Percentiles rank a stretch among this genome's conserved stretches.
Evolutionary conservation across 768 basidiomycete genomes (phyloP).

Genomic region (Podaxis sp.): DNA sequence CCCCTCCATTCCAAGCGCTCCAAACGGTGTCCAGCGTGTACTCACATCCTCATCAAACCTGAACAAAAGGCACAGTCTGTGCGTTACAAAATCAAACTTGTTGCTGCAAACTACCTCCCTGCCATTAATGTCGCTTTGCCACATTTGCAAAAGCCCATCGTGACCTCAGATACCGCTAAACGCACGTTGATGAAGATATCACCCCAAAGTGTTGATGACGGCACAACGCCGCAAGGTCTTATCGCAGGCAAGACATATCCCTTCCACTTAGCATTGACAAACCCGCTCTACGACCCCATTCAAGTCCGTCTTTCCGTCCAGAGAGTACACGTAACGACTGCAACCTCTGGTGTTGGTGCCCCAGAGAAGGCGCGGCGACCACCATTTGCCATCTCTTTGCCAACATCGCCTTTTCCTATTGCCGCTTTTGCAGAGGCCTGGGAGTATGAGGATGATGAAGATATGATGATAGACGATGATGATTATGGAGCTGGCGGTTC

Average conservation of each 20-base stretch:
- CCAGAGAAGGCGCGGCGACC: slow-evolving; percentile 61
- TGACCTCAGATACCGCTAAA: slow-evolving; percentile 36
- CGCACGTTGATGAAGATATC: slow-evolving; percentile 38
- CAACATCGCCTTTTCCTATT: slow-evolving; percentile 74
- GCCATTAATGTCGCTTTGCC: slow-evolving; percentile 74
- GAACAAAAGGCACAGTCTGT: slow-evolving; percentile 96
- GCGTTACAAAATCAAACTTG: slow-evolving; percentile 96
- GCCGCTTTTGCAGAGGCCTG: slow-evolving; percentile 94
- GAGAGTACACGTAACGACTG: slow-evolving; percentile 52
- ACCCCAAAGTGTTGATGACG: slow-evolving; percentile 39
- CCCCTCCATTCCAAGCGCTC: slow-evolving; percentile 92
- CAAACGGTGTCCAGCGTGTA: slow-evolving; percentile 92
- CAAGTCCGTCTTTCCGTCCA: slow-evolving; percentile 85
- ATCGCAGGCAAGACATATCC: slow-evolving; percentile 80
- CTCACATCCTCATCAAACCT: slow-evolving; percentile 97
- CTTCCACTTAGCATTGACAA: slow-evolving; percentile 89
- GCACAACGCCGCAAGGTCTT: slow-evolving; percentile 39
- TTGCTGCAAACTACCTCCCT: slow-evolving; percentile 93
- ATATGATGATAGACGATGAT: slow-evolving; percentile 63
- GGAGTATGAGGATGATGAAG: slow-evolving; percentile 98
- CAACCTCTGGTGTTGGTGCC: slow-evolving; percentile 27
- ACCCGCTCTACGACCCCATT: slow-evolving; percentile 95
- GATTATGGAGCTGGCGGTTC: slow-evolving; percentile 50
- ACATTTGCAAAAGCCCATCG: slow-evolving; percentile 42
- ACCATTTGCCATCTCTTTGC: slow-evolving; percentile 80